Conservation (phyloP, 805 yeast genomes). For the Candida verbasci region DNA sequence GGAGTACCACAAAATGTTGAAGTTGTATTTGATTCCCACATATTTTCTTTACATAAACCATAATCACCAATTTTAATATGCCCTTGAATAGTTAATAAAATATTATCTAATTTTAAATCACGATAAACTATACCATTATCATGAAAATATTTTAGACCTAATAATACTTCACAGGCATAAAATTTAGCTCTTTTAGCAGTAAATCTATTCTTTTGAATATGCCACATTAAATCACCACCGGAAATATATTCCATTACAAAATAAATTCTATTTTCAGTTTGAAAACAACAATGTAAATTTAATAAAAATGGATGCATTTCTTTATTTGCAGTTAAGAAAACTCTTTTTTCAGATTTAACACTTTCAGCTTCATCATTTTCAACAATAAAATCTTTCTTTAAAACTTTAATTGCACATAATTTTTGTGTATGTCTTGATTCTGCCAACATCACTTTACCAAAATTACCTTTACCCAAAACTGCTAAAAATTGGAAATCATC, state of each 20-base stretch:
- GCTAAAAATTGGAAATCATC: conserved; percentile 94
- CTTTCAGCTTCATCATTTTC: conserved; percentile 96
- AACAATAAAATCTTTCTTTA: conserved; percentile 92
- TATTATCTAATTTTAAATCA: conserved; percentile 93
- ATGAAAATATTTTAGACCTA: conserved; percentile 90
- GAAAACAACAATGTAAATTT: conserved; percentile 91
- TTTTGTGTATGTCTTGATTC: conserved; percentile 79
- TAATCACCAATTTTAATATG: conserved; percentile 97
- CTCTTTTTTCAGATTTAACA: conserved; percentile 90
- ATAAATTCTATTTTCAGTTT: conserved; percentile 94
- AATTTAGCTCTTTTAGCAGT: conserved; percentile 91
- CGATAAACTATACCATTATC: conserved; percentile 95
- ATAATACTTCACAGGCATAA: conserved; percentile 92
- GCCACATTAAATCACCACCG: conserved; percentile 99
- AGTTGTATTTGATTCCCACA: conserved; percentile 82
- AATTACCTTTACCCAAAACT: conserved; percentile 96
- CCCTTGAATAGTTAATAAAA: conserved; percentile 81
- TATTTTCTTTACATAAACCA: conserved; percentile 92
- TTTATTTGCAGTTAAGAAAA: conserved; percentile 76
- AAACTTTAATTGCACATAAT: conserved; percentile 91
- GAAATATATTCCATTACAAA: conserved; percentile 98
- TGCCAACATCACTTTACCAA: conserved; percentile 97
- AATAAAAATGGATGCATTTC: conserved; percentile 91
- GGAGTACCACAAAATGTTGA: conserved; percentile 99
- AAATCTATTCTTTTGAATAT: conserved; percentile 87